Percentiles rank a stretch among this genome's conserved stretches.
Conservation (phyloP, 2,329 filamentous ascomycete genomes). For the Stachybotrys chartarum region DNA sequence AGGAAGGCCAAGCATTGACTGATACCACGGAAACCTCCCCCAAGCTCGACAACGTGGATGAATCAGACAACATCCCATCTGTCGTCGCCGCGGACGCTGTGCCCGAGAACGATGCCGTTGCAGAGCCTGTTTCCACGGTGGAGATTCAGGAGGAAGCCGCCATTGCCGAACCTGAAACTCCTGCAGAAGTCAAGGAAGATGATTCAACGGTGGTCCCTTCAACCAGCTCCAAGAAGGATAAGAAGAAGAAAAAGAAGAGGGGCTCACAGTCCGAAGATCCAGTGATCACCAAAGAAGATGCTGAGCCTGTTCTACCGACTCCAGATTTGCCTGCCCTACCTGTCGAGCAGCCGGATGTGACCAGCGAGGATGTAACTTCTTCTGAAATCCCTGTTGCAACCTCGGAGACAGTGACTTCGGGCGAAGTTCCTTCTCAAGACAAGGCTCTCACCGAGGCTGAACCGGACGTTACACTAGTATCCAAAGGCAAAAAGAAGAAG, state of each 20-base stretch:
- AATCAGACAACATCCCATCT: not conserved
- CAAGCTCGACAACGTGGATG: not conserved
- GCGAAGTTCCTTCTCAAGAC: not conserved
- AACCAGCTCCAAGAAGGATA: slow-evolving; percentile 15
- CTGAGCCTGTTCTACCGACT: not conserved
- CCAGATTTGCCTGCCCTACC: not conserved
- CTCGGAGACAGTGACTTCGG: not conserved
- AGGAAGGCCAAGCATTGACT: not conserved
- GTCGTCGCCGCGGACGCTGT: slow-evolving; percentile 3
- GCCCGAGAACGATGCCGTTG: slow-evolving; percentile 2
- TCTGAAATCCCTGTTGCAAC: not conserved
- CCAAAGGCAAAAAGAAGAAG: slow-evolving; percentile 6
- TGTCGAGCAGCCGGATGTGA: not conserved
- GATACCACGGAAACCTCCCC: not conserved
- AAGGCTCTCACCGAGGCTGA: not conserved
- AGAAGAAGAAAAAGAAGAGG: slow-evolving; percentile 23
- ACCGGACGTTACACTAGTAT: not conserved
- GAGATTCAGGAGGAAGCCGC: not conserved
- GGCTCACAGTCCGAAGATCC: not conserved
- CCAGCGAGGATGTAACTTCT: not conserved
- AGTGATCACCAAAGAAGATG: not conserved
- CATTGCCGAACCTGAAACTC: not conserved
- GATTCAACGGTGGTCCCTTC: not conserved
- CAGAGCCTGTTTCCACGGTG: not conserved
- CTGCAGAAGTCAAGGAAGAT: not conserved